Base-by-base conservation (phyloP, 495 filamentous ascomycete species). In the Haplographium delicatum region DNA sequence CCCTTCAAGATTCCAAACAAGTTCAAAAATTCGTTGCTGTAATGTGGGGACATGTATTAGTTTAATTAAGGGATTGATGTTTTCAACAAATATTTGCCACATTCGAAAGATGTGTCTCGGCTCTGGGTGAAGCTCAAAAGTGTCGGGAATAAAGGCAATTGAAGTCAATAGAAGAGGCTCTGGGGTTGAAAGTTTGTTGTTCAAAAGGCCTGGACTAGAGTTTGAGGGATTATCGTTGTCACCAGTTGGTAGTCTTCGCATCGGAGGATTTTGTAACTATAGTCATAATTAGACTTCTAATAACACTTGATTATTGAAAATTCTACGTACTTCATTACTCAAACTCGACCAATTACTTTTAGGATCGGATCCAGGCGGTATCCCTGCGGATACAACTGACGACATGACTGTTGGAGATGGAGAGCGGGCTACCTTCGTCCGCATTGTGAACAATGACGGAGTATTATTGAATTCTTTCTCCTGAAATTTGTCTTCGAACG, bases 1-100 rank as follows among this genome's bases (percentile, higher is more conserved):
- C 5, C 56, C 55, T 10, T 61, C 45, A 1, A 72, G 42, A 31
- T 68, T 58, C 23, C 61, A 54, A 15, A 57, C 66, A 5, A 71
- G 73, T 19, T 69, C 64, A 20, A 74, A 57, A 11, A 80, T 65
- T 25, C 63, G 50, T 25, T 67, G 65, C 51, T 78, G 76, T 1
- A 74, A 48, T 24, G 58, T 74, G 1, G 77, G 74, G 3, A 65
- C 66, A 51, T 81, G 75, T 0, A 72, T 69, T 22, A 77, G 61
- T 44, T 76, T 78, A 28, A 70, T 54, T 23, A 79, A 49, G 5
- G 73, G 71, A 51, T 75, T 63, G 18, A 80, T 70, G 31, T 74
- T 76, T 5, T 78, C 67, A 13, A 75, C 50, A 46, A 75, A 80
- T 1, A 71, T 63, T 58, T 78, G 75, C 73, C 75, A 80, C 7